phyloP scores from a whole-genome alignment of 305 asterid genomes.

The Fraxinus platypoda region DNA sequence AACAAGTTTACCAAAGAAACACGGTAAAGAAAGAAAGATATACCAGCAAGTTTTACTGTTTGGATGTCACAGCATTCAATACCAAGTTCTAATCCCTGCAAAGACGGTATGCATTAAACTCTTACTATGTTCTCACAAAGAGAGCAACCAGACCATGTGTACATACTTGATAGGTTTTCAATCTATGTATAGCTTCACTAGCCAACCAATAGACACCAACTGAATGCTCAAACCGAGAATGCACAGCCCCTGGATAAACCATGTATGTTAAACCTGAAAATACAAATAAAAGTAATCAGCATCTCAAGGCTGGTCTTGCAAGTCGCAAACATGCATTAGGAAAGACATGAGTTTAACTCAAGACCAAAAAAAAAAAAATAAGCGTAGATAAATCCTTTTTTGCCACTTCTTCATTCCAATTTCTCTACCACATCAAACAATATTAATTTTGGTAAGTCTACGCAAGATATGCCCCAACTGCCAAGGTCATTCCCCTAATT shows the following conservation, averaged over 20 bases:
- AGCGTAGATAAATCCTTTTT: background rate
- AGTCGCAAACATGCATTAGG: conserved; percentile 8
- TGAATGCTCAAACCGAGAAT: conserved; percentile 93
- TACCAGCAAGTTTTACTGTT: conserved; percentile 86
- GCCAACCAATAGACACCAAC: conserved; percentile 92
- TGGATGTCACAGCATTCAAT: conserved; percentile 62
- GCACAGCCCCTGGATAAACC: conserved; percentile 98
- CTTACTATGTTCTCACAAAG: conserved; percentile 20
- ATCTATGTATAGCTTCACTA: conserved; percentile 62
- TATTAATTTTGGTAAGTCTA: background rate
- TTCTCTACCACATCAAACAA: background rate
- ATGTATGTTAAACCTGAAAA: conserved; percentile 59
- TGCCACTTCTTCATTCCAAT: background rate
- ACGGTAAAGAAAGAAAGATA: background rate
- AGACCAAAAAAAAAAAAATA: background rate
- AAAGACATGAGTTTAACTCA: background rate
- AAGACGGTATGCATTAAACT: conserved; percentile 26
- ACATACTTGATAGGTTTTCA: conserved; percentile 67
- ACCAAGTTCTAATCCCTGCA: conserved; percentile 84
- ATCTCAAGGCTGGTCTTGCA: conserved; percentile 10
- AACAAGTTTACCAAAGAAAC: conserved; percentile 43
- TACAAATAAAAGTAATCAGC: conserved; percentile 18
- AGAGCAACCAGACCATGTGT: conserved; percentile 16
- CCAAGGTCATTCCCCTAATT: background rate
- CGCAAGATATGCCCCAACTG: background rate